Conservation (phyloP, 75 land plant species). For the Adiantum capillusveneris region DNA sequence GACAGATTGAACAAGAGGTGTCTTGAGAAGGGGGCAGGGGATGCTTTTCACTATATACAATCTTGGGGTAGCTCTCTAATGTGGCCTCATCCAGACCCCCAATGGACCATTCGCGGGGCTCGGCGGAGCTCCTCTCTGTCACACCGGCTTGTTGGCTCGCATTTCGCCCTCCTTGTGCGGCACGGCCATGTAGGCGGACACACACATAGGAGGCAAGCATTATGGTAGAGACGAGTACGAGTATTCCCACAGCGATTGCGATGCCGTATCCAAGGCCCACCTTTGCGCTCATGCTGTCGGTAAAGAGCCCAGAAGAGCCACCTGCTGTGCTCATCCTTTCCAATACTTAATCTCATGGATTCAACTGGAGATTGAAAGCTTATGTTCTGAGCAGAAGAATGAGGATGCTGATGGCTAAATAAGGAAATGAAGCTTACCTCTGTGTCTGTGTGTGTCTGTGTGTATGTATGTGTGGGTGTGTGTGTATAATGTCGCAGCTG, state of each 20-base stretch:
- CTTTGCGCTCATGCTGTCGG: neutral
- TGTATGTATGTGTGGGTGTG: too few species aligned
- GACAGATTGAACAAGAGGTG: constrained; percentile 60
- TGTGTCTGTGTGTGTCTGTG: too few species aligned
- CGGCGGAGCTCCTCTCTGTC: constrained; percentile 1
- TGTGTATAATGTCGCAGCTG: too few species aligned
- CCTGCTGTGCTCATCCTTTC: too few species aligned
- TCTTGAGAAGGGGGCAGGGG: constrained; percentile 21
- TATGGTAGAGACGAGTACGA: constrained; percentile 37
- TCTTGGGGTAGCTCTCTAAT: constrained; percentile 66
- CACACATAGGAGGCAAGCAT: constrained; percentile 50
- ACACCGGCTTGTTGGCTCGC: neutral
- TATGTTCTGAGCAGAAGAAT: too few species aligned
- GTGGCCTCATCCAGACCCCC: constrained; percentile 61
- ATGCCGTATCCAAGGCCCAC: constrained; percentile 47
- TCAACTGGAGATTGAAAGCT: too few species aligned
- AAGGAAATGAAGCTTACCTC: too few species aligned
- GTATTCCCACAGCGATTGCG: constrained; percentile 41
- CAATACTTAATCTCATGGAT: too few species aligned
- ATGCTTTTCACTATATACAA: constrained; percentile 49
- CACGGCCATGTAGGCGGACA: constrained; percentile 22
- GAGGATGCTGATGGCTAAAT: too few species aligned
- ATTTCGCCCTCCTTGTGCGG: neutral
- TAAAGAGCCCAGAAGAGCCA: too few species aligned
- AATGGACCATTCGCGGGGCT: neutral